Evolutionary conservation across 371 early-diverging fungal genomes (phyloP).

Genomic region (Umbelopsis sp.): DNA sequence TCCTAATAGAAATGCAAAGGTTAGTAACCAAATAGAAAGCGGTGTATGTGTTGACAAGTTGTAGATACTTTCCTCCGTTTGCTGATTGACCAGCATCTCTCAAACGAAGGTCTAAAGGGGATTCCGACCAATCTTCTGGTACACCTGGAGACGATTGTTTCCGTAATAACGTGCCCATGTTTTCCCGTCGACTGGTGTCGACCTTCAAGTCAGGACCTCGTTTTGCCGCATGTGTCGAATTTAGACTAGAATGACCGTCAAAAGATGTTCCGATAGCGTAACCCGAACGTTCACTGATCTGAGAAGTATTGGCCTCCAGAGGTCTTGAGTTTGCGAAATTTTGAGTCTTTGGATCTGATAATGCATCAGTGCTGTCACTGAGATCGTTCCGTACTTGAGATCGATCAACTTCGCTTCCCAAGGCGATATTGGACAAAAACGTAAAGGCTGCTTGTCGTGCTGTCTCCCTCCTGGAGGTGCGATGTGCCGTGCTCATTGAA

Average conservation of each 20-base stretch:
- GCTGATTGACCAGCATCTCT: neutral
- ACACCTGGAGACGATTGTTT: neutral
- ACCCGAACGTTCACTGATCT: neutral
- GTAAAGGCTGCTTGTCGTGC: conserved; percentile 55
- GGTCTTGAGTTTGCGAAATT: neutral
- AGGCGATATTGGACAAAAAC: conserved; percentile 50
- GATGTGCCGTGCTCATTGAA: conserved; percentile 62
- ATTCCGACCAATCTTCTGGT: conserved; percentile 1
- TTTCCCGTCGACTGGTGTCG: neutral
- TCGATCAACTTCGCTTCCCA: conserved; percentile 44
- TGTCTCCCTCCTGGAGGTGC: conserved; percentile 58
- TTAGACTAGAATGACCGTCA: neutral
- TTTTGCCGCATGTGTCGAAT: neutral
- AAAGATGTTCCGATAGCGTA: neutral
- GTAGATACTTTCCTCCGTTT: neutral
- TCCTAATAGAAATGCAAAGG: neutral
- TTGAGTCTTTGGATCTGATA: neutral
- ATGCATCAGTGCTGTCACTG: neutral
- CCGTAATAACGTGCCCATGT: neutral
- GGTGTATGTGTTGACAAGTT: neutral
- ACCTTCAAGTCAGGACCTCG: neutral
- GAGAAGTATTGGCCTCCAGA: neutral
- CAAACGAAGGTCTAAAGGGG: conserved; percentile 1
- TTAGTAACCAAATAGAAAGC: neutral
- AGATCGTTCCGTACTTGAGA: conserved; percentile 22